Percentiles rank a stretch among this genome's conserved stretches.
phyloP scores from a whole-genome alignment of 257 asterid genomes.

The Nicotiana noctiflora region DNA sequence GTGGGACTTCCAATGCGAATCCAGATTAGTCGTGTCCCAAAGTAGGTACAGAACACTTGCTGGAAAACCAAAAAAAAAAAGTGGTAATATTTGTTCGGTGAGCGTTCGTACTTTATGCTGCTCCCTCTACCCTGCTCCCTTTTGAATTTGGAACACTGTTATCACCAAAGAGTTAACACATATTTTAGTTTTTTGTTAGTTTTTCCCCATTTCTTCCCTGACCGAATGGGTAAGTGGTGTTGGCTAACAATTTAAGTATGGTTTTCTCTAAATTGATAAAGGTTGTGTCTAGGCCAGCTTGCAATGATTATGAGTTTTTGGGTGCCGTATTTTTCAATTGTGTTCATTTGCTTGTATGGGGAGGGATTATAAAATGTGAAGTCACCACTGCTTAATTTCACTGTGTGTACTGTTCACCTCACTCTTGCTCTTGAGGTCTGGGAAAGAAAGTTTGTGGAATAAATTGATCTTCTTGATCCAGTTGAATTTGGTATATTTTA shows the following conservation, averaged over 20 bases:
- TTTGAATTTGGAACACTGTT: neutral
- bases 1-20: too few species aligned
- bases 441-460: neutral
- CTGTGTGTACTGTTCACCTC: neutral
- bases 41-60: too few species aligned
- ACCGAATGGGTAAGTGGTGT: neutral
- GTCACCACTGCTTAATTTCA: neutral
- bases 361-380: neutral
- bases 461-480: neutral
- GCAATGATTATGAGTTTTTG: neutral
- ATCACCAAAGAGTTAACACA: neutral
- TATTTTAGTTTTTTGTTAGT: neutral
- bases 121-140: neutral
- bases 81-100: neutral
- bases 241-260: neutral
- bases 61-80: too few species aligned
- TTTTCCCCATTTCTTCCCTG: neutral
- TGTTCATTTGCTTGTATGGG: neutral
- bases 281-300: neutral
- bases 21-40: too few species aligned
- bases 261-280: neutral
- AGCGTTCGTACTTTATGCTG: neutral
- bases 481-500: neutral
- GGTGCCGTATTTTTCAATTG: neutral
- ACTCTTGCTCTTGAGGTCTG: neutral